Evolutionary conservation across 768 basidiomycete genomes (phyloP).

Genomic region (Lentinus tigrinus): DNA sequence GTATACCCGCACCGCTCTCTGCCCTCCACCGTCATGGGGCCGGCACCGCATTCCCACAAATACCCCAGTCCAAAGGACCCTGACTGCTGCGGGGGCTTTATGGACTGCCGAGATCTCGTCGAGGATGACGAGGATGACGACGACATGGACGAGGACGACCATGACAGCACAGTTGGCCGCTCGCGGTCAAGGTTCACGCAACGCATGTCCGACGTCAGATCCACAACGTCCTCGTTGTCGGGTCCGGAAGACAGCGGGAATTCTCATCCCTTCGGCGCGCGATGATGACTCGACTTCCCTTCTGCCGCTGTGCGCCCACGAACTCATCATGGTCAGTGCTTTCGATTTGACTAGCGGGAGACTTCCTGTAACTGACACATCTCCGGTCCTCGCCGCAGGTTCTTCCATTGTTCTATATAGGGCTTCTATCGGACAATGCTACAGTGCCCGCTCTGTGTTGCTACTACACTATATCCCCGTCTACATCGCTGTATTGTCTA

Average conservation of each 20-base stretch:
- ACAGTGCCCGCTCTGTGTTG: background rate
- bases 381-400: background rate
- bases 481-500: slow-evolving; percentile 14
- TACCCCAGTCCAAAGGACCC: slow-evolving; percentile 17
- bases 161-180: background rate
- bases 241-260: slow-evolving; percentile 17
- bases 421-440: background rate
- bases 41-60: slow-evolving; percentile 2
- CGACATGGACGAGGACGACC: slow-evolving; percentile 17
- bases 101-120: slow-evolving; percentile 46
- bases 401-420: background rate
- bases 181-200: slow-evolving; percentile 16
- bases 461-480: slow-evolving; percentile 11
- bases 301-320: slow-evolving; percentile 11
- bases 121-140: slow-evolving; percentile 30
- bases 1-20: slow-evolving; percentile 14
- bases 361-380: background rate
- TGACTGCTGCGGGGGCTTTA: slow-evolving; percentile 51
- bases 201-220: slow-evolving; percentile 26
- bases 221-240: slow-evolving; percentile 23
- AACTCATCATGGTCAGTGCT: background rate
- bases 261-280: slow-evolving; percentile 4
- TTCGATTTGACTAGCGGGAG: background rate
- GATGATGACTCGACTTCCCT: slow-evolving; percentile 6
- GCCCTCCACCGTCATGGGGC: slow-evolving; percentile 4